A percentile compares a stretch with the other conserved stretches of the same genome.
These are phyloP conservation scores for Acanthamoeba triangularis DNA, from an alignment of 208 protist genomes.

Conservation along the genomic window DNA sequence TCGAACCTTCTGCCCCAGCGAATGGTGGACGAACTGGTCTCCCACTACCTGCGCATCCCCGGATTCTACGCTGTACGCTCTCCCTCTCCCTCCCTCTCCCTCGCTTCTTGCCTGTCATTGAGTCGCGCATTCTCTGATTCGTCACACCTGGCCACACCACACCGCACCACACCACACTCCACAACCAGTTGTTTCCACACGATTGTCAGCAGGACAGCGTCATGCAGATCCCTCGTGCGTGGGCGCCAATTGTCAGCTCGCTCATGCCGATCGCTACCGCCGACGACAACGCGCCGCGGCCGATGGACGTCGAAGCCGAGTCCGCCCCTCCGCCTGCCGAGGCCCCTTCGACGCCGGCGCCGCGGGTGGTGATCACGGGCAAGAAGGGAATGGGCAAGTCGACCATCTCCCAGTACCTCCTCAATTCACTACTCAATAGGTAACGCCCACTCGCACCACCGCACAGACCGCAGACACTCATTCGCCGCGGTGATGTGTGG, in stretches of 20 bases:
- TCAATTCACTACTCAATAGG: constrained; percentile 35
- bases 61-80: constrained; percentile 6
- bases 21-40: neutral
- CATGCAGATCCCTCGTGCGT: neutral
- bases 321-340: neutral
- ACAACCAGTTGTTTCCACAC: neutral
- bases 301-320: too few species aligned
- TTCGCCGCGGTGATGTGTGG: neutral
- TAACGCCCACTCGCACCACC: neutral
- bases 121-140: neutral
- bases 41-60: neutral
- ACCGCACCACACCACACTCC: neutral
- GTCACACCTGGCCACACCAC: neutral
- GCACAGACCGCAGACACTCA: neutral
- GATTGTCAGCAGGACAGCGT: neutral
- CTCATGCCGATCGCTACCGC: neutral
- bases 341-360: neutral
- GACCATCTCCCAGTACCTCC: constrained; percentile 18
- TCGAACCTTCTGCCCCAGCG: neutral
- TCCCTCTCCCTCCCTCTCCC: too few species aligned
- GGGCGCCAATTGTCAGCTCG: neutral
- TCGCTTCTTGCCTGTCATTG: neutral
- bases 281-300: neutral
- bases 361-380: constrained; percentile 45
- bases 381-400: constrained; percentile 54